Evolutionary conservation across 176 grass and related monocot genomes (phyloP), one percentile per base, ranked within the genome.

Genomic region (Elaeis guineensis): DNA sequence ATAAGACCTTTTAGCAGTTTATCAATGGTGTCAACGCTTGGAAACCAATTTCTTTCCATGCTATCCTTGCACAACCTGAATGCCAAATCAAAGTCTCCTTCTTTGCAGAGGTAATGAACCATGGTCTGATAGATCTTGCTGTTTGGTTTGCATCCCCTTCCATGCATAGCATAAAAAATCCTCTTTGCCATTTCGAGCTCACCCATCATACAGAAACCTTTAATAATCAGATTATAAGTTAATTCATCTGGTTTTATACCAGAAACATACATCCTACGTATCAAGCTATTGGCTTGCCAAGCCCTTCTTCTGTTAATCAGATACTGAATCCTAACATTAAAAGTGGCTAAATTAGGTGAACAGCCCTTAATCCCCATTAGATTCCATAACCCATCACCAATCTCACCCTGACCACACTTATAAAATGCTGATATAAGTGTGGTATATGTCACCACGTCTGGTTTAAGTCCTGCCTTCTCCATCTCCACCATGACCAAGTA

Each of bases 281-380:
- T 72, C 66, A 96, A 75, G 19, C 78, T 55, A 78, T 96, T 85
- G 2, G 87, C 92, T 53, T 82, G 77, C 80, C 81, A 96, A 16
- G 83, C 70, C 79, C 86, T 85, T 63, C 54, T 50, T 57, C 58
- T 75, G 72, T 85, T 84, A 70, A 90, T 80, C 49, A 90, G 53
- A 72, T 77, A 90, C 68, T 96, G 92, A 59, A 96, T 87, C 72
- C 83, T 96, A 32, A 90, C 92, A 85, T 96, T 96, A 66, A 87
- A 96, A 69, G 83, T 96, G 17, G 92, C 64, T 58, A 88, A 76
- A 19, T 72, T 96, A 1, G 92, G 86, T 15, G 58, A 51, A 78
- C 77, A 87, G 44, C 83, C 86, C 67, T 80, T 81, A 63, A 87
- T 68, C 69, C 73, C 79, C 92, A 96, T 96, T 35, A 96, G 82